Conservation (phyloP, 495 filamentous ascomycete genomes). For the Achaetomiella virescens region DNA sequence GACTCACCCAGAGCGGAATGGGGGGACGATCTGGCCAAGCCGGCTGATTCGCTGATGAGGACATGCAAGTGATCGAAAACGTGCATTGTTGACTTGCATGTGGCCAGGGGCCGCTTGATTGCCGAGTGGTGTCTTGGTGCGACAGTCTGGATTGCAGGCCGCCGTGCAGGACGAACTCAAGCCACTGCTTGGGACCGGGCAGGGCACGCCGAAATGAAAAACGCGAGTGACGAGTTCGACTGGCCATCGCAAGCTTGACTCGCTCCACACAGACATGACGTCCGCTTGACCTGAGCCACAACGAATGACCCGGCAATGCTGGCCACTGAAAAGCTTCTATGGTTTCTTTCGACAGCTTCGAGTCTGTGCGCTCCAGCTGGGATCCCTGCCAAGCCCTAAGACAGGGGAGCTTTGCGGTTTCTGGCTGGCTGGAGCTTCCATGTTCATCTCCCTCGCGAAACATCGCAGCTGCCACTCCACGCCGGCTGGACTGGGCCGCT, state of each 20-base stretch:
- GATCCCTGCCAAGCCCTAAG: constrained; percentile 11
- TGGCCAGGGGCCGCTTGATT: background rate
- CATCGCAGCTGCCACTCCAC: background rate
- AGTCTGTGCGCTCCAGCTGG: constrained; percentile 8
- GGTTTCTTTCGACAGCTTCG: constrained; percentile 13
- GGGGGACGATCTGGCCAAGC: constrained; percentile 2
- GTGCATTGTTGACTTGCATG: constrained; percentile 9
- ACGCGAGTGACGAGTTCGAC: background rate
- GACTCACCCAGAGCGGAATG: background rate
- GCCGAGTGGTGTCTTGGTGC: background rate
- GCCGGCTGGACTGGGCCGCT: background rate
- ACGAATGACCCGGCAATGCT: background rate
- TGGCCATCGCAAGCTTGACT: background rate
- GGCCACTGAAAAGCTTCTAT: constrained; percentile 4
- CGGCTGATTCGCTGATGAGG: constrained; percentile 9
- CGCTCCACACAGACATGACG: background rate
- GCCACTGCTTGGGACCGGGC: background rate
- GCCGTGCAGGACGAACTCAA: too few species aligned
- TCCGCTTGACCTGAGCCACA: background rate
- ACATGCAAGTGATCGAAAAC: constrained; percentile 13
- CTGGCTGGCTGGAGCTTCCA: background rate
- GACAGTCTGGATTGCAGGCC: background rate
- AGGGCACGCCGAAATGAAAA: too few species aligned
- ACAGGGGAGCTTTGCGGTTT: background rate
- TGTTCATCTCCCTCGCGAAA: background rate